phyloP scores from a whole-genome alignment of 768 basidiomycete genomes.

The Russula olivacea region DNA sequence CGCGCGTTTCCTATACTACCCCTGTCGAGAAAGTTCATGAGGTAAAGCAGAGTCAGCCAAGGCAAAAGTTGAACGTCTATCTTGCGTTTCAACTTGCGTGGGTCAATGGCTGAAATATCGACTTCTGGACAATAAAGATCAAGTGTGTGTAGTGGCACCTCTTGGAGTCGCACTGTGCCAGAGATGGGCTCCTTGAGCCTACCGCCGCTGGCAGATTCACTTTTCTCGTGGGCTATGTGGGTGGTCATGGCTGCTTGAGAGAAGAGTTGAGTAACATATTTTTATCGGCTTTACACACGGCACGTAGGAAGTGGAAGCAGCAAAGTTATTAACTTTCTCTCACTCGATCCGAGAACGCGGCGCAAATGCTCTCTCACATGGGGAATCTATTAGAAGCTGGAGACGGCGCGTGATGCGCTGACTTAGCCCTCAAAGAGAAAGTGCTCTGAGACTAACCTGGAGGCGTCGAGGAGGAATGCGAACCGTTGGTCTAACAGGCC shows the following conservation, averaged over 20 bases:
- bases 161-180: not conserved
- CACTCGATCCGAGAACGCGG: no score
- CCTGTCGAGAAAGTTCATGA: not conserved
- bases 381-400: no score
- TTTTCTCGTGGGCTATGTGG: not conserved
- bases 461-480: no score
- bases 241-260: not conserved
- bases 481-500: no score
- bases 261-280: not conserved
- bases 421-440: no score
- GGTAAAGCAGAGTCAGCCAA: constrained; percentile 2
- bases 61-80: not conserved
- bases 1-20: constrained; percentile 1
- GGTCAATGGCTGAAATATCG: not conserved
- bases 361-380: no score
- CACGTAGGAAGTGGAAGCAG: no score
- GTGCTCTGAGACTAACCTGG: no score
- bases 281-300: not conserved
- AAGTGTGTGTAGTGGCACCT: not conserved
- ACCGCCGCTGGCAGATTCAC: not conserved
- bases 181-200: not conserved
- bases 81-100: not conserved
- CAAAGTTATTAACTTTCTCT: no score
- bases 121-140: not conserved
- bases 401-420: no score